Conservation (phyloP, 495 filamentous ascomycete genomes). For the Hypoxylon fragiforme region DNA sequence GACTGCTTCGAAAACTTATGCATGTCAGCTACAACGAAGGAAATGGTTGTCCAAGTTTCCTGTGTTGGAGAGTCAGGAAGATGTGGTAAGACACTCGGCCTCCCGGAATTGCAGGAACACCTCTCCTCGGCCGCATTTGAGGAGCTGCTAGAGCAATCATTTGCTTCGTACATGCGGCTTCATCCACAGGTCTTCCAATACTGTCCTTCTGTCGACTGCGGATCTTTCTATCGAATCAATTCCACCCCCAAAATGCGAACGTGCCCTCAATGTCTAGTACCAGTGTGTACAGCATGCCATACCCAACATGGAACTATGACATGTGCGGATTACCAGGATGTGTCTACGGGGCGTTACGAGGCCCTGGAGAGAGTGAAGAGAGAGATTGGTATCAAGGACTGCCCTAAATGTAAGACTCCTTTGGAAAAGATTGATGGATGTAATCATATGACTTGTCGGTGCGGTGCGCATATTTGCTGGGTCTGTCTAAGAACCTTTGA, state of each 20-base stretch:
- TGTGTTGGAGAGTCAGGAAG: constrained; percentile 37
- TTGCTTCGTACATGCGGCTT: constrained; percentile 42
- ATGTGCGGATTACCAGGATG: constrained; percentile 43
- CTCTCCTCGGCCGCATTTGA: constrained; percentile 45
- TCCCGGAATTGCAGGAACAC: constrained; percentile 41
- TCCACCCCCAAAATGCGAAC: constrained; percentile 26
- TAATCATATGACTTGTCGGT: constrained; percentile 56
- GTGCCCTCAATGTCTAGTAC: constrained; percentile 43
- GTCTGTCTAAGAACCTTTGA: constrained; percentile 39
- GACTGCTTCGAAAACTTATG: constrained; percentile 49
- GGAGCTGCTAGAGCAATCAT: constrained; percentile 42
- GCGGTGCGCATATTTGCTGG: constrained; percentile 55
- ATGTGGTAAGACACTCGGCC: constrained; percentile 35
- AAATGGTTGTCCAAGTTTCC: constrained; percentile 24
- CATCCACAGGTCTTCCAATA: constrained; percentile 39
- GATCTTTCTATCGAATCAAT: constrained; percentile 43
- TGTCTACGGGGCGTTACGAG: constrained; percentile 33
- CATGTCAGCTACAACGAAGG: constrained; percentile 22
- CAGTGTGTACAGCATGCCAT: constrained; percentile 46
- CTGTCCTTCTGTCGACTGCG: constrained; percentile 49
- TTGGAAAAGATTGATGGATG: constrained; percentile 53
- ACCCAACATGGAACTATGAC: constrained; percentile 40
- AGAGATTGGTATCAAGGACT: constrained; percentile 41
- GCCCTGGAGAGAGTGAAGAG: constrained; percentile 36
- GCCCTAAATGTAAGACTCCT: constrained; percentile 44